phyloP scores from a whole-genome alignment of 805 yeast genomes.

The Pichia exigua region DNA sequence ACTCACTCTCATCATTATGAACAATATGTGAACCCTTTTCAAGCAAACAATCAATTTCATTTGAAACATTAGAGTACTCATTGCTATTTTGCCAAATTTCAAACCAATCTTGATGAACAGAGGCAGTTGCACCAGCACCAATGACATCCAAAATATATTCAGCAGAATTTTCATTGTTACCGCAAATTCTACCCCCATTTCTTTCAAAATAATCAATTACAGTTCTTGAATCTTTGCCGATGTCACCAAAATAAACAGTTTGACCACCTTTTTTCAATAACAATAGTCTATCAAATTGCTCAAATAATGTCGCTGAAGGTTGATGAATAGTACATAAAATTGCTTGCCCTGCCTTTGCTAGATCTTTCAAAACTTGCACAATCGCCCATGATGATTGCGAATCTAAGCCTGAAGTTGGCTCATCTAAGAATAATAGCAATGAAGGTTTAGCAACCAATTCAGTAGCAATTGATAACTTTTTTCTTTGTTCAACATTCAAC shows the following conservation, averaged over 20 bases:
- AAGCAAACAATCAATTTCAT: conserved; percentile 25
- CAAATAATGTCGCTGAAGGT: conserved; percentile 40
- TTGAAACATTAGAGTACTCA: conserved; percentile 22
- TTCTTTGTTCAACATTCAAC: conserved; percentile 47
- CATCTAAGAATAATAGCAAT: conserved; percentile 46
- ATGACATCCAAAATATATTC: conserved; percentile 67
- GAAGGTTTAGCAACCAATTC: conserved; percentile 50
- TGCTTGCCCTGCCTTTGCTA: conserved; percentile 51
- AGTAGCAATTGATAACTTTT: conserved; percentile 46
- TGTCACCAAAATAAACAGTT: conserved; percentile 48
- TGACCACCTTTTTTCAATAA: conserved; percentile 44
- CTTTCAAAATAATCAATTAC: conserved; percentile 41
- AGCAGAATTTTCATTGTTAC: conserved; percentile 58
- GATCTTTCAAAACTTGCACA: conserved; percentile 40
- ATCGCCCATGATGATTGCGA: conserved; percentile 56
- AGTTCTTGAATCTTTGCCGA: conserved; percentile 37
- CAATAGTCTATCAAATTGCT: conserved; percentile 34
- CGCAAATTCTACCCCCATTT: conserved; percentile 60
- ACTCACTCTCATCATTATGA: conserved; percentile 11
- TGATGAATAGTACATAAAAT: conserved; percentile 51
- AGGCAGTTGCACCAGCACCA: conserved; percentile 77
- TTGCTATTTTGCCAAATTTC: conserved; percentile 45
- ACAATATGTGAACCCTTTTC: conserved; percentile 9
- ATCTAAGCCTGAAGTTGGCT: conserved; percentile 55
- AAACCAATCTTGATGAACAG: conserved; percentile 50